Base-by-base conservation (phyloP, 352 stramenopile genomes). In the Stramenopiles sp. region DNA sequence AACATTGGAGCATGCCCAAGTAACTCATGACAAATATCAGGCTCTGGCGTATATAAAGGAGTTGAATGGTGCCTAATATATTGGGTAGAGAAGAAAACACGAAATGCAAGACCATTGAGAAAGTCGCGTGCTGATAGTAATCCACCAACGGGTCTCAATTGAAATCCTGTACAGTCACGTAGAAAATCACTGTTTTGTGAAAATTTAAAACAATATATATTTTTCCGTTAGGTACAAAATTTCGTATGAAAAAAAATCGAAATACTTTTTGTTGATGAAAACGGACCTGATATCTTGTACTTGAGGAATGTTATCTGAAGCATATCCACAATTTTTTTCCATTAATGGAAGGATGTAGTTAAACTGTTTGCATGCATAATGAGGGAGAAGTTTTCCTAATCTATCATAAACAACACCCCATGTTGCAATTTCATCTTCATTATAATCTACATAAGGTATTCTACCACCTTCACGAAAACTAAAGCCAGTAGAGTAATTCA, bases 31-130 rank as follows among this genome's bases (percentile, higher is more conserved):
- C 74, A 91, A 59, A 95, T 91, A 46, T 95, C 79, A 1, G 81
- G 81, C 59, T 95, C 81, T 1, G 81, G 81, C 7, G 77, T 93
- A 59, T 92, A 93, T 24, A 93, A 53, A 17, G 78, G 78, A 55
- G 66, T 77, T 38, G 66, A 85, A 47, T 86, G 66, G 61, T 91
- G 75, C 36, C 70, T 61, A 42, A 86, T 84, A 58, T 86, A 86
- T 61, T 88, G 77, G 2, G 80, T 95, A 21, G 64, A 90, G 56
- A 91, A 93, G 56, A 95, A 95, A 0, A 84, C 73, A n/a, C 78
- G 69, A 59, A 93, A 93, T 1, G 81, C 78, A 22, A 95, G 57
- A 21, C 71, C 81, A 53, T 91, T 93, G 3, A 95, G 56, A 49
- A 95, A 95, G 47, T 95, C 79, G 17, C 81, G 65, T 28, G 71